Base-by-base conservation (phyloP, 345 rosid genomes). In the Eucalyptus pauciflora region DNA sequence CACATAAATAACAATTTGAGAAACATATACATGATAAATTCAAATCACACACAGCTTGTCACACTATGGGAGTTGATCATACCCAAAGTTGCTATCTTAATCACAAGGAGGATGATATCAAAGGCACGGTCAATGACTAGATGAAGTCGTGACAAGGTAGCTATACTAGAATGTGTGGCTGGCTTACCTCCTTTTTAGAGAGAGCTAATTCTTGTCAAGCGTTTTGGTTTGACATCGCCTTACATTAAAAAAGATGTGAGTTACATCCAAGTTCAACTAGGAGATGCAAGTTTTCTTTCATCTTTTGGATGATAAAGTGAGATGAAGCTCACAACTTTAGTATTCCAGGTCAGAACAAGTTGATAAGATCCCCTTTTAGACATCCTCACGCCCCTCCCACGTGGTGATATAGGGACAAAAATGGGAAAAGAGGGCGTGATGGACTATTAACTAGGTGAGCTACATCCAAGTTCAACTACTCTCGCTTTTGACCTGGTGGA, bases 181-280 rank as follows among this genome's bases (percentile, higher is more conserved):
- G 20, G 24, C 13, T 79, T 43, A 15, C 85, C 37, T 79, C 16
- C 48, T 31, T 17, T 79, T 79, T 33, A 14, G 45, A 10, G 85
- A 79, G 24, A 79, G 50, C 88, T 22, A 87, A 54, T 54, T 54
- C 25, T 18, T 20, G 25, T 20, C 25, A 54, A 54, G 24, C 10
- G 25, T 54, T 54, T 54, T 86, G 88, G 89, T 85, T 79, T 91
- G 92, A 91, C 92, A 85, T 88, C 88, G 45, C 85, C 14, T 76
- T 33, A 76, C 85, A 76, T 27, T 17, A 10, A 33, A 33, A 79
- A 33, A 79, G 85, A 79, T 4, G 45, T 3, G 58, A 54, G 58
- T 10, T 54, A 20, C 24, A 54, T 54, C 58, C 48, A 31, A 79
- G 85, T 79, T 33, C 10, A 33, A 79, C 4, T 31, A 24, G 46